A percentile compares a stretch with the other conserved stretches of the same genome.
phyloP scores from a whole-genome alignment of 306 rosid species.

The Glycine soja region DNA sequence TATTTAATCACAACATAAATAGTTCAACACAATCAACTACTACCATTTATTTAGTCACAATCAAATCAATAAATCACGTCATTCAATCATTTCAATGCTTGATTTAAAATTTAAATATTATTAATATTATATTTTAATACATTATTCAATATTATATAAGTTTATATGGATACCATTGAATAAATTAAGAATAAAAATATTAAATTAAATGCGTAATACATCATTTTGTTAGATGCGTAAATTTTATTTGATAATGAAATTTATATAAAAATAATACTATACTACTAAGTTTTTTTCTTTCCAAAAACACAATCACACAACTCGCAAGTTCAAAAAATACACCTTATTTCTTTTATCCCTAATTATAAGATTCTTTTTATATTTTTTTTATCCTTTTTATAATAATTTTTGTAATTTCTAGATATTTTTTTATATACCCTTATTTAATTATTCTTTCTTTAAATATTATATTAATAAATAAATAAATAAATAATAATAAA shows the following conservation, averaged over 20 bases:
- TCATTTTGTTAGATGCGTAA: not conserved
- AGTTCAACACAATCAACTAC: not conserved
- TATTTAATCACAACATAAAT: not conserved
- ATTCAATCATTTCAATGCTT: not conserved
- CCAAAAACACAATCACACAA: not conserved
- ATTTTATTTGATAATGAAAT: not conserved
- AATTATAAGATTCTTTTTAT: too few relatives aligned
- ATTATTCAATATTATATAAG: not conserved
- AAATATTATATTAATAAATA: too few relatives aligned
- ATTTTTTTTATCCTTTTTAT: too few relatives aligned
- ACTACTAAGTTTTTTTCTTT: too few relatives aligned
- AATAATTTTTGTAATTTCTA: too few relatives aligned
- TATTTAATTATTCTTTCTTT: too few relatives aligned
- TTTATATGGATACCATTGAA: not conserved
- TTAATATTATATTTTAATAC: not conserved
- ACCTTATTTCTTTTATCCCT: too few relatives aligned
- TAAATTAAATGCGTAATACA: not conserved
- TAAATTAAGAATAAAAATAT: not conserved
- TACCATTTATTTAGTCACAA: not conserved
- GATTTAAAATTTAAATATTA: not conserved
- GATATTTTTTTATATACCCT: too few relatives aligned
- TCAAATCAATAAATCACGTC: not conserved
- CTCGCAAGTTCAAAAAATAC: not conserved
- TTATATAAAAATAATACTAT: not conserved
- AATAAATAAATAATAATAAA: too few relatives aligned